phyloP scores from a whole-genome alignment of 2,329 filamentous ascomycete genomes.

The Fusarium nanum region DNA sequence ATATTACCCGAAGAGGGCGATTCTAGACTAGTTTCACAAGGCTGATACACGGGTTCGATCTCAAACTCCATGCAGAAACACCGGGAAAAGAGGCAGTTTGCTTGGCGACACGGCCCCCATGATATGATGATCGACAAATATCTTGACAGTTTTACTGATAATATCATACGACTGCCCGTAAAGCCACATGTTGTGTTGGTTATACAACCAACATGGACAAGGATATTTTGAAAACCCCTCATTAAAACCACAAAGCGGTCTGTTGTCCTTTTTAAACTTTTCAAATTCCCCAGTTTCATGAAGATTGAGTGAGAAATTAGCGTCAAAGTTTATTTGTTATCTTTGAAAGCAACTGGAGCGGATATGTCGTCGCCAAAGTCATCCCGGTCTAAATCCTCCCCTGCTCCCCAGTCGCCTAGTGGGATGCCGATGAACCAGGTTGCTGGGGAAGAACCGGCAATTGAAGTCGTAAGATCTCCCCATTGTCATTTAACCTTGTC shows the following conservation, averaged over 20 bases:
- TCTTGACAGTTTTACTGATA: neutral
- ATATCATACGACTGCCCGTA: neutral
- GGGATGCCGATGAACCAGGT: neutral
- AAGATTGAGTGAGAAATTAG: neutral
- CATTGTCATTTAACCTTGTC: fast-evolving
- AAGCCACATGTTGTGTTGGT: neutral
- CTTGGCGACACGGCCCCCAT: neutral
- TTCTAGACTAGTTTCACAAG: neutral
- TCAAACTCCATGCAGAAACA: neutral
- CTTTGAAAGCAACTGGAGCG: neutral
- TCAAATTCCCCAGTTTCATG: neutral
- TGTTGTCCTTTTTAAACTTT: neutral
- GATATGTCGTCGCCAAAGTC: conserved; percentile 27
- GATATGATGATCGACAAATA: neutral
- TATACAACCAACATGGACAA: neutral
- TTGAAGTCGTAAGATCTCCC: conserved; percentile 24
- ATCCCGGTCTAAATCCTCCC: neutral
- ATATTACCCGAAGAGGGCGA: neutral
- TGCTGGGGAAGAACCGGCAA: neutral
- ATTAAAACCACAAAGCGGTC: neutral
- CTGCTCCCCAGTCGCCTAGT: neutral
- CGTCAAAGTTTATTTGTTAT: neutral
- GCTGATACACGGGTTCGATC: neutral
- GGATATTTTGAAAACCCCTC: conserved; percentile 1
- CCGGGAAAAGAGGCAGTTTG: neutral